Evolutionary conservation across 148 eudicot species (phyloP), one percentile per base, ranked within the genome.

Genomic region (Diospyros kaki): DNA sequence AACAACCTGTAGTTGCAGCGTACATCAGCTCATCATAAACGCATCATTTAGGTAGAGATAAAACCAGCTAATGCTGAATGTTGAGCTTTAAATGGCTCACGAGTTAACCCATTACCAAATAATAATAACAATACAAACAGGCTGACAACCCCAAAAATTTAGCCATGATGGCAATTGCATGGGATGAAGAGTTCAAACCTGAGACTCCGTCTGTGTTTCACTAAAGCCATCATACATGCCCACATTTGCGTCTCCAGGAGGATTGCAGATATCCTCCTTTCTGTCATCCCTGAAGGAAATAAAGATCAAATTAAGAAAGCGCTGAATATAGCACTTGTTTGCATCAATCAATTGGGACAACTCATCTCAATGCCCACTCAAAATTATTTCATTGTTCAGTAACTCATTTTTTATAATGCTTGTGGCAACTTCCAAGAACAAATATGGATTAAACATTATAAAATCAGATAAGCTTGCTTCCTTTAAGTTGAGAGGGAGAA

Each of bases 131-230:
- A 61, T 3, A 56, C 13, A 2, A 15, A 54, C 11, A 56, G 53
- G 69, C 69, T 45, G 69, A 66, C 4, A 66, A 40, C 69, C 15
- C 51, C 48, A 65, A 7, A 65, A 42, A 42, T 68, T 15, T 55
- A 46, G 15, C 14, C 10, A 48, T 43, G 44, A 45, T 59, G 78
- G 3, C 4, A 28, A 62, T 50, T 71, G 70, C 65, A 46, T 58
- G 42, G 5, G 40, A 62, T 18, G 44, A 40, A 73, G 73, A 79
- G 73, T 50, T 69, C 53, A 71, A 80, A 95, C 98, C 98, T 94
- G 98, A 80, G 98, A 91, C 38, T 95, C 98, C 43, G 98, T 94
- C 78, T 95, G 98, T 44, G 98, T 90, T 85, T 95, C 97, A 79
- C 91, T 95, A 77, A 95, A 95, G 60, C 86, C 87, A 70, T 89